Base-by-base conservation (phyloP, 768 basidiomycete species). In the Tylopilus cervinicoccineus region DNA sequence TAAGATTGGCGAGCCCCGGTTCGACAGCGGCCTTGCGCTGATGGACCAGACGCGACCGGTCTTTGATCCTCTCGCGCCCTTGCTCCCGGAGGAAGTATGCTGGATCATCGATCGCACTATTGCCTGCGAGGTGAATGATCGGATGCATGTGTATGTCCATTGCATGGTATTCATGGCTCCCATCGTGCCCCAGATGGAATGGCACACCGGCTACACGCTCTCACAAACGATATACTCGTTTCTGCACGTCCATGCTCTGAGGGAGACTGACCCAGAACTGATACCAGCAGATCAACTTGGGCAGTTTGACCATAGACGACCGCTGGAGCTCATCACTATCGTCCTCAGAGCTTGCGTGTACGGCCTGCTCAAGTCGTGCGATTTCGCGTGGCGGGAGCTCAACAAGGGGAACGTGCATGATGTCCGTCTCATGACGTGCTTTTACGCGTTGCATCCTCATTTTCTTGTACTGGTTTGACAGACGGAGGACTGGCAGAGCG, bases 401-500 rank as follows among this genome's bases (percentile, higher is more conserved):
- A 76, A 78, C n/a, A 83, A 80, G 59, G 84, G 84, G 19, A 75
- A 80, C 33, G 73, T 92, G 26, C 73, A 82, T 48, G 93, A 97
- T 70, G 92, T 92, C 57, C 58, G 85, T 75, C 47, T 41, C 36
- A 50, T 42, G 62, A 40, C 42, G 50, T 38, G 43, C 50, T 49
- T 50, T 52, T 53, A 48, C 43, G 7, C 46, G 8, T 47, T 28
- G 22, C 42, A 34, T 40, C 41, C 55, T 60, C 50, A 56, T 54
- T 38, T 16, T 34, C 41, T 47, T 53, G 23, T 24, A 13, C 22
- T 34, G 47, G 38, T 55, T 51, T 43, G 17, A 49, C 63, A 92
- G 90, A 73, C 79, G 51, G 91, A 93, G 73, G 90, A 93, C 58
- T 91, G 88, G 84, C 88, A 91, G 64, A 77, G 86, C 48, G 93